phyloP scores from a whole-genome alignment of 768 basidiomycete genomes.

The Sistotremastrum niveocremeum region DNA sequence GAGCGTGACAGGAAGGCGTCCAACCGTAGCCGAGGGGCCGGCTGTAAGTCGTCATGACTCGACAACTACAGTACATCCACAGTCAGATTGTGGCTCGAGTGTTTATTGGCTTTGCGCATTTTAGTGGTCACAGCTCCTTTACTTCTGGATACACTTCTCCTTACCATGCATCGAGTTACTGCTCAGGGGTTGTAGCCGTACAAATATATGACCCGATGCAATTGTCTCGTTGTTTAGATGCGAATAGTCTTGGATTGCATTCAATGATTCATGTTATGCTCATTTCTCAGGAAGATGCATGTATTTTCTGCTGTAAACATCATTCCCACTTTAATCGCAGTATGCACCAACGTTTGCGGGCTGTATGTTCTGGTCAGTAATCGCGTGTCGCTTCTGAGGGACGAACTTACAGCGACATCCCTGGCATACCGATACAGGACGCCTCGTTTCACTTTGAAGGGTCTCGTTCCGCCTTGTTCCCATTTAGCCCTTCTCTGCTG shows the following conservation, averaged over 20 bases:
- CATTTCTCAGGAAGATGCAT: slow-evolving; percentile 4
- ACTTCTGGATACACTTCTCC: slow-evolving; percentile 4
- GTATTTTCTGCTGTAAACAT: slow-evolving; percentile 1
- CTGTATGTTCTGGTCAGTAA: slow-evolving; percentile 23
- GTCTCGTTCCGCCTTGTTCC: slow-evolving; percentile 50
- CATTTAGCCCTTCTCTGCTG: slow-evolving; percentile 46
- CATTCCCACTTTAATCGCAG: slow-evolving; percentile 40
- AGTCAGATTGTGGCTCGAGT: too few species aligned
- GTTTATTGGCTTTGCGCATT: too few species aligned
- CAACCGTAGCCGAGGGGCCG: too few species aligned
- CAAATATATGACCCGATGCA: background rate
- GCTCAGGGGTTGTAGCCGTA: slow-evolving; percentile 3
- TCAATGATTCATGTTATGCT: slow-evolving; percentile 9
- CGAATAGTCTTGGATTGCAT: slow-evolving; percentile 1
- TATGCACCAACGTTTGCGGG: slow-evolving; percentile 75
- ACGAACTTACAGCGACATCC: slow-evolving; percentile 64
- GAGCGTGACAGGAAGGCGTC: too few species aligned
- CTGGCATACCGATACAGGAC: slow-evolving; percentile 70
- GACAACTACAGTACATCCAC: too few species aligned
- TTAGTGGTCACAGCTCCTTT: too few species aligned
- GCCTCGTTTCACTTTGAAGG: slow-evolving; percentile 59
- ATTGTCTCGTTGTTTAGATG: slow-evolving; percentile 5
- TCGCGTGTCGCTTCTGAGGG: background rate
- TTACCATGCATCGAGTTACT: slow-evolving; percentile 6
- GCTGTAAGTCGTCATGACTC: too few species aligned